These are phyloP conservation scores for Aspergillus fructus DNA, from an alignment of 2,329 filamentous ascomycete species.

Conservation along the genomic window DNA sequence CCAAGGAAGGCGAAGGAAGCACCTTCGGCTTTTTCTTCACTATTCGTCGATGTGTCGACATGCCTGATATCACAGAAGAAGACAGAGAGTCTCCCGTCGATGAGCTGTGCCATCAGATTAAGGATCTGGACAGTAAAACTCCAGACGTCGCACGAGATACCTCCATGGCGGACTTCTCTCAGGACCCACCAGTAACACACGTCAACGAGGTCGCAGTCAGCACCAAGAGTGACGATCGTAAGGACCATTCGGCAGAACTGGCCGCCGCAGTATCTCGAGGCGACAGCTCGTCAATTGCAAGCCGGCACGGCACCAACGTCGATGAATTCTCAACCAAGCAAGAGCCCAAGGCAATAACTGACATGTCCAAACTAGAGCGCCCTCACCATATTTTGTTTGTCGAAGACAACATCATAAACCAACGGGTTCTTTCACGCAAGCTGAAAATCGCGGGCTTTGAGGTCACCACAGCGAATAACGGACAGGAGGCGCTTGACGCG, in stretches of 20 bases:
- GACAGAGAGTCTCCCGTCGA: slow-evolving; percentile 9
- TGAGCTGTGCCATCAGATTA: slow-evolving; percentile 18
- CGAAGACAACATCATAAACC: slow-evolving; percentile 47
- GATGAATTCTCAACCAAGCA: not conserved
- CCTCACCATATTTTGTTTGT: slow-evolving; percentile 37
- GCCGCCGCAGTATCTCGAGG: not conserved
- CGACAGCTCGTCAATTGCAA: not conserved
- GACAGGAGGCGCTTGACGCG: slow-evolving; percentile 44
- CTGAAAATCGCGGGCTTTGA: slow-evolving; percentile 36
- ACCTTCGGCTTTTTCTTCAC: slow-evolving; percentile 61
- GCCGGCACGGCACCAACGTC: not conserved
- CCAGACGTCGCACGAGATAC: slow-evolving; percentile 13
- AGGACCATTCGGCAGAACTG: slow-evolving; percentile 11
- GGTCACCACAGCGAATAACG: slow-evolving; percentile 38
- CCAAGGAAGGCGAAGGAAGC: slow-evolving; percentile 55
- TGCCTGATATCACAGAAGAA: not conserved
- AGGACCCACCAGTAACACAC: slow-evolving; percentile 13
- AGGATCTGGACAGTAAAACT: slow-evolving; percentile 20
- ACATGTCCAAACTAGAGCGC: not conserved
- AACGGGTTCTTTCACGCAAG: slow-evolving; percentile 38
- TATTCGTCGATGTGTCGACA: slow-evolving; percentile 31
- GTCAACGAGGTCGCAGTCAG: slow-evolving; percentile 11
- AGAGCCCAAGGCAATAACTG: not conserved
- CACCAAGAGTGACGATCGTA: slow-evolving; percentile 7
- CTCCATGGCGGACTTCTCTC: slow-evolving; percentile 14